Base-by-base conservation (phyloP, 2,329 filamentous ascomycete species). In the Aspergillus fumigatus region DNA sequence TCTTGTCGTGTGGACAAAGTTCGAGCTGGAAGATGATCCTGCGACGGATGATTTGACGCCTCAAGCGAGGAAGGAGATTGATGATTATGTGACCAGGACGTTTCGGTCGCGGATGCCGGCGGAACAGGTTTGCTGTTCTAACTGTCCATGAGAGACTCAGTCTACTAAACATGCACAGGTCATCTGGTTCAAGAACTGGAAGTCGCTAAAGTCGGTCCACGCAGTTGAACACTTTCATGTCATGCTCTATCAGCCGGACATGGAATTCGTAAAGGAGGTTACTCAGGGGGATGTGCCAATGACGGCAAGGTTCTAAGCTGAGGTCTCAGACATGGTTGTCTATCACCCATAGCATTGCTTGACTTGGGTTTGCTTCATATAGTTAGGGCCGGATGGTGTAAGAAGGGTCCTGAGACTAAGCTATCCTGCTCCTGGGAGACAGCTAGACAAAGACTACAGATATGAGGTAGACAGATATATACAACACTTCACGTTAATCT, bases 131-230 rank as follows among this genome's bases (percentile, higher is more conserved):
- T 62, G 73, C 59, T 21, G 45, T 32, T 23, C 40, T 54, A 47
- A 27, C 23, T 50, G 43, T 4, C 19, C 23, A 8, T 27, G n/a
- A 9, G n/a, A 21, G n/a, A 19, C 14, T 17, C 7, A 43, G 27
- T 11, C 55, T 63, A 53, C 61, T 50, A 25, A 26, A 27, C 29
- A 27, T 73, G 53, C 73, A 70, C 70, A 81, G 78, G 84, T 89
- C 48, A 71, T 92, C 59, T 97, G 92, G 91, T 97, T 97, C 77
- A 95, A 89, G 78, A 97, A 97, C 68, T 96, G 92, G 91, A 83
- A 80, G 53, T 84, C 82, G 17, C 77, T 97, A 63, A 96, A 96
- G 77, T 94, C 88, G 25, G 84, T 97, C 27, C 85, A 91, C 65
- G 85, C 89, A 0, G 84, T 97, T 10, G 92, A 97, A 78, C 93